A percentile compares a stretch with the other conserved stretches of the same genome.
These are phyloP conservation scores for Saccharomycopsis crataegensis DNA, from an alignment of 1,139 yeast genomes.

Conservation along the genomic window DNA sequence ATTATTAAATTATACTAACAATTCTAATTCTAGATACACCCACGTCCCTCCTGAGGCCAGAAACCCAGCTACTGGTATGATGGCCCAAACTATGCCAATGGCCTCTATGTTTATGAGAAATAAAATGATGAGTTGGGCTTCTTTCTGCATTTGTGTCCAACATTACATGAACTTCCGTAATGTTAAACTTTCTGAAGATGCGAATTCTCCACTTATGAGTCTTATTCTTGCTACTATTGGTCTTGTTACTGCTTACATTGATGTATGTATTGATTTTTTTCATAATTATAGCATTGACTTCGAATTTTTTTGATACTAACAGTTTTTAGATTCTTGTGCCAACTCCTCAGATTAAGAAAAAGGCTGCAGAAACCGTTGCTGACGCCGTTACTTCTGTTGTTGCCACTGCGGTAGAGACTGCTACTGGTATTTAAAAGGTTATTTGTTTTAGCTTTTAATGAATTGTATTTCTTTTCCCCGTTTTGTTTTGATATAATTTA, in stretches of 20 bases:
- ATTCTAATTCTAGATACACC: constrained; percentile 32
- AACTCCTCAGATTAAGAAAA: background rate
- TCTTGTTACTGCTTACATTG: constrained; percentile 16
- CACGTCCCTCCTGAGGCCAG: constrained; percentile 46
- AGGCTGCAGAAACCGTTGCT: background rate
- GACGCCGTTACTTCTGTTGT: background rate
- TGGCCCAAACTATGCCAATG: constrained; percentile 54
- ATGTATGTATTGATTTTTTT: constrained; percentile 19
- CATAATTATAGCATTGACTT: background rate
- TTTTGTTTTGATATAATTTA: background rate
- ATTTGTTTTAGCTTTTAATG: background rate
- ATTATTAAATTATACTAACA: background rate
- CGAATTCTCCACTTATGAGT: constrained; percentile 17
- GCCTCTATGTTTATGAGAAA: constrained; percentile 41
- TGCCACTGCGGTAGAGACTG: background rate
- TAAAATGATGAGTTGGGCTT: constrained; percentile 17
- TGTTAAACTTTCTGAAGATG: constrained; percentile 16
- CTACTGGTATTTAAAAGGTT: background rate
- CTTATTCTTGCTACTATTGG: constrained; percentile 10
- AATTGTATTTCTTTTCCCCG: background rate
- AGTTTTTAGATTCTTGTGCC: background rate
- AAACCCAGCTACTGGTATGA: constrained; percentile 39
- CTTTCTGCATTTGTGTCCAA: constrained; percentile 22
- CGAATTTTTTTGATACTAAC: background rate
- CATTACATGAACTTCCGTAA: constrained; percentile 21